Evolutionary conservation across 2,329 filamentous ascomycete genomes (phyloP), one percentile per base, ranked within the genome.

Genomic region (Hymenotorrendiella dingleyae): DNA sequence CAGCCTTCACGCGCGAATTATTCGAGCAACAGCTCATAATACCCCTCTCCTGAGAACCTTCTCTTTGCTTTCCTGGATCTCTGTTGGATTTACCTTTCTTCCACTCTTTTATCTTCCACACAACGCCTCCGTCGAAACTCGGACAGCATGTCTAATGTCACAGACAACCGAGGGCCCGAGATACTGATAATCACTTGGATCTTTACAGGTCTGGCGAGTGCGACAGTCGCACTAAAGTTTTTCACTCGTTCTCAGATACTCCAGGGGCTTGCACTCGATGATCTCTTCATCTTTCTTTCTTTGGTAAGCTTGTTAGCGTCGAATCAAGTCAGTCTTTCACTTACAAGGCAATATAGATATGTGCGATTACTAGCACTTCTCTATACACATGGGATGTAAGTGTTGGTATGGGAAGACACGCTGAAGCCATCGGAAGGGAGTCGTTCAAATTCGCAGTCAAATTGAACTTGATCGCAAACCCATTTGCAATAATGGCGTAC

Each of bases 181-280:
- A n/a, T 38, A 11, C 23, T 38, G 12, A 29, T 38, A 6, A 27
- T 38, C n/a, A 29, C 24, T 28, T 38, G 36, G 36, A 38, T 38
- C 27, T 38, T 38, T 19, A 38, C 35, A 27, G 6, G 11, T 17
- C 14, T 38, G 6, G n/a, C 36, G 10, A 29, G 27, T 19, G 10
- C 28, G 16, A 17, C 21, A 6, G 24, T 38, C 23, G 14, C 22
- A 14, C 36, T 38, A 11, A 38, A 38, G 28, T 24, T 28, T 12
- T 38, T 19, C 22, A 38, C 36, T 20, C 23, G 36, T 2, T n/a
- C 16, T 16, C 16, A 19, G 11, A 38, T 38, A 20, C 36, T 38
- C n/a, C 23, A 28, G 12, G 36, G 23, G 5, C 24, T 38, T 10
- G 36, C 36, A 9, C n/a, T 38, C 17, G 36, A 28, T 20, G 36